Percentiles rank a stretch among this genome's conserved stretches.
Conservation (phyloP, 225 moss, liverwort and hornwort species). For the Takakia lepidozioides region DNA sequence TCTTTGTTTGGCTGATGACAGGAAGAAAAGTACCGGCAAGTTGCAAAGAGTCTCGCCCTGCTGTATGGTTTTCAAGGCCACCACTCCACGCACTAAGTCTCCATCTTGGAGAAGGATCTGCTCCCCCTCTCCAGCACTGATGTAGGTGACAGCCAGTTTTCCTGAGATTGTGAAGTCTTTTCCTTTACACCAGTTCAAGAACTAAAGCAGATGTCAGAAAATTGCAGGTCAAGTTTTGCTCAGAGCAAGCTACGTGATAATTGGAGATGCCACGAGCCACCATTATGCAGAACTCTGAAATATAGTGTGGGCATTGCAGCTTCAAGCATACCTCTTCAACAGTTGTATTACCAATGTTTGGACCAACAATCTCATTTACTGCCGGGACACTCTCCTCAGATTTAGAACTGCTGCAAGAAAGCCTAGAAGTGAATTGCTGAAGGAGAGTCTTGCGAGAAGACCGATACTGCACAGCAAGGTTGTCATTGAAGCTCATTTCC, state of each 20-base stretch:
- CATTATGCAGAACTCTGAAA: not conserved
- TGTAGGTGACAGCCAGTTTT: constrained; percentile 56
- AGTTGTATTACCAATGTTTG: too few relatives aligned
- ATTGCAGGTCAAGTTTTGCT: too few relatives aligned
- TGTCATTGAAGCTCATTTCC: constrained; percentile 80
- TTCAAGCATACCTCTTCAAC: too few relatives aligned
- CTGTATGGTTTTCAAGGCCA: constrained; percentile 50
- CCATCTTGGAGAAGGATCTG: too few relatives aligned
- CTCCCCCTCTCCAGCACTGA: constrained; percentile 43
- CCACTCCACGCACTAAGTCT: constrained; percentile 67
- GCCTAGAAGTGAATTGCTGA: constrained; percentile 27
- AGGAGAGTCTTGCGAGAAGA: constrained; percentile 37
- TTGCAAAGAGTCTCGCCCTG: constrained; percentile 78
- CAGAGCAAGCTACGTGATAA: too few relatives aligned
- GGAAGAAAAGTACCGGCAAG: constrained; percentile 52
- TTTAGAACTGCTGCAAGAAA: constrained; percentile 46
- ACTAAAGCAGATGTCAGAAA: constrained; percentile 25
- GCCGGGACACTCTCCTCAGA: too few relatives aligned
- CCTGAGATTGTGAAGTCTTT: constrained; percentile 62
- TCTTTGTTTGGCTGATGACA: not conserved
- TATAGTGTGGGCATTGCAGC: too few relatives aligned
- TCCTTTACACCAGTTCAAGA: constrained; percentile 73
- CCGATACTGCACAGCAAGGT: constrained; percentile 70
- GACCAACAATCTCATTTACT: too few relatives aligned
- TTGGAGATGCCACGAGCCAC: too few relatives aligned